Conservation (phyloP, 2,329 filamentous ascomycete species). For the Colletotrichum phormii region DNA sequence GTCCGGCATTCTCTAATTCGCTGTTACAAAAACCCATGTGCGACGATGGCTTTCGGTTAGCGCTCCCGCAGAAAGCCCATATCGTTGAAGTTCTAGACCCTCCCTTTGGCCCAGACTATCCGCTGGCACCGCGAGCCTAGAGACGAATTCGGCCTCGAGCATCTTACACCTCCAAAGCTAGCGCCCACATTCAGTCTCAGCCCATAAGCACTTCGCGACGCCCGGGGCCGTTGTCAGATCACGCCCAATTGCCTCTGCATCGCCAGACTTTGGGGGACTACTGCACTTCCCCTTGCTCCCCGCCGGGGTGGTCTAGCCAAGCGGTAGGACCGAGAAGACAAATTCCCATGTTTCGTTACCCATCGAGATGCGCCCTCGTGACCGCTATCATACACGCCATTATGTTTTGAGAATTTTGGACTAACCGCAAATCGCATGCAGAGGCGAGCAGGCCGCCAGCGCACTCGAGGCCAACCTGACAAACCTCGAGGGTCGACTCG, state of each 20-base stretch:
- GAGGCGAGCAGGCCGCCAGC: slow-evolving; percentile 66
- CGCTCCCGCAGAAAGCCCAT: slow-evolving; percentile 19
- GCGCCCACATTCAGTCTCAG: slow-evolving; percentile 5
- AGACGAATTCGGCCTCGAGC: slow-evolving; percentile 1
- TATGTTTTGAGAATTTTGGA: not conserved
- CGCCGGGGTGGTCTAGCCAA: slow-evolving; percentile 20
- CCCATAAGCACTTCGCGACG: slow-evolving; percentile 1
- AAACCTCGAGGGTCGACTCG: slow-evolving; percentile 65
- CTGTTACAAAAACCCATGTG: slow-evolving; percentile 11
- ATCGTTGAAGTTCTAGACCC: slow-evolving; percentile 13
- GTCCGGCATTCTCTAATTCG: not conserved
- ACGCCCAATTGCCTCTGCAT: slow-evolving; percentile 10
- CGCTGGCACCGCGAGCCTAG: not conserved
- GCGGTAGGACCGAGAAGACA: slow-evolving; percentile 28
- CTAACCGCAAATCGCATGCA: slow-evolving; percentile 42
- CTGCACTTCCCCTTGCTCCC: slow-evolving; percentile 6
- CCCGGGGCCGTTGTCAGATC: not conserved
- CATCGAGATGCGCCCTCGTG: slow-evolving; percentile 7
- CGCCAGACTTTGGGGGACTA: not conserved
- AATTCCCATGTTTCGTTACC: slow-evolving; percentile 30
- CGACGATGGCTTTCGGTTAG: slow-evolving; percentile 25
- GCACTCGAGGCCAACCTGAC: slow-evolving; percentile 65
- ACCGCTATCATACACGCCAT: slow-evolving; percentile 22
- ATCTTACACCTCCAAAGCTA: slow-evolving; percentile 9
- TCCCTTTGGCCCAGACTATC: slow-evolving; percentile 6